Conservation (phyloP, 1,284 basidiomycete species). For the Tilletia setariae region DNA sequence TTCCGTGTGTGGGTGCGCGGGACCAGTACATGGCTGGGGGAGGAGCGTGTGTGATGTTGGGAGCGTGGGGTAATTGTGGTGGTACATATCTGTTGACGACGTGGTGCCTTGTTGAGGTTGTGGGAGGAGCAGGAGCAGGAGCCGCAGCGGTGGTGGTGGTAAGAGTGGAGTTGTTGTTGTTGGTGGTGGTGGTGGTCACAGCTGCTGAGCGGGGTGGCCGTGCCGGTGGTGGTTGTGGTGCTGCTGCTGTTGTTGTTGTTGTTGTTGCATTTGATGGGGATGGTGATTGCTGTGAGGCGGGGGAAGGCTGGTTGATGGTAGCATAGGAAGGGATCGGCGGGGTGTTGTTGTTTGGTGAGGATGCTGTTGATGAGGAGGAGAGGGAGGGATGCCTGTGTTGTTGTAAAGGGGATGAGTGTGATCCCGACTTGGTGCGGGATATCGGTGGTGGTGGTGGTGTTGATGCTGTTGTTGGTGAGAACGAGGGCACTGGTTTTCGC, state of each 20-base stretch:
- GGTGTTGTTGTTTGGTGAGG: no score
- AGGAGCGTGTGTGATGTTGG: slow-evolving; percentile 32
- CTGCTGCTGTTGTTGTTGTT: neutral
- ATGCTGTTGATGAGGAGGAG: neutral
- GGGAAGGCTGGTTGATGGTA: no score
- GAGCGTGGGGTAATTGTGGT: slow-evolving; percentile 35
- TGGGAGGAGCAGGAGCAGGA: neutral
- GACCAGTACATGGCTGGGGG: slow-evolving; percentile 76
- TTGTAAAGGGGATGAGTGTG: neutral
- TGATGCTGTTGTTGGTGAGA: neutral
- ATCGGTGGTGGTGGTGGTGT: neutral
- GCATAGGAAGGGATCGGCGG: no score
- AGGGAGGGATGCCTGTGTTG: neutral
- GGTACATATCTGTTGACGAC: neutral
- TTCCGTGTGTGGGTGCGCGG: slow-evolving; percentile 73
- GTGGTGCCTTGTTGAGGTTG: no score
- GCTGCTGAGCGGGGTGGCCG: neutral
- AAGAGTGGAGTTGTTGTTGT: neutral
- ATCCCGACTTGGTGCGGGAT: neutral
- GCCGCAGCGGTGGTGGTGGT: neutral
- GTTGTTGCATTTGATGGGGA: no score
- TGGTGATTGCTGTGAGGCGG: no score
- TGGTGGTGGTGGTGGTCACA: neutral
- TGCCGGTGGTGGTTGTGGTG: neutral
- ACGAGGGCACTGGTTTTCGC: neutral